Base-by-base conservation (phyloP, 2,329 filamentous ascomycete species). In the Hypoxylon sp. region DNA sequence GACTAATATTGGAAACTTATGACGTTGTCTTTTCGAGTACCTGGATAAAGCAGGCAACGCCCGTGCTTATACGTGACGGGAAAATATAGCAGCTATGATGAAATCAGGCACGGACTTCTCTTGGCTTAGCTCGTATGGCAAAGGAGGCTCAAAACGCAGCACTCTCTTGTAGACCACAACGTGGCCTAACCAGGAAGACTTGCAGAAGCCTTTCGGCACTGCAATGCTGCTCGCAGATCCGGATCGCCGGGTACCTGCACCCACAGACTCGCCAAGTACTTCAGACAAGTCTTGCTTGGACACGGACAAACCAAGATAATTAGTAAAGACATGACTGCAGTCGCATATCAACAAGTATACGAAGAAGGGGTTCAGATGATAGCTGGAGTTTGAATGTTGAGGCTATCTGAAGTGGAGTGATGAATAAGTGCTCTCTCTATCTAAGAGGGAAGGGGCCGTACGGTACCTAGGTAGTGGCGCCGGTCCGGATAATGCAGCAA, bases 221-320 rank as follows among this genome's bases (percentile, higher is more conserved):
- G 58, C 58, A 57, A 42, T 49, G 52, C 33, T 56, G 29, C 42
- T 37, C 53, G 53, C 47, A 56, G 58, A 60, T 62, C 62, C 43
- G 41, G 50, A 29, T 59, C 24, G 27, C 49, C 52, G 62, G 62
- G 51, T 59, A 55, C 38, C 47, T 45, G 13, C 23, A 42, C 21
- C 10, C 18, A 23, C 6, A 11, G 26, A n/a, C n/a, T n/a, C n/a
- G n/a, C n/a, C n/a, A 21, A 11, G 9, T 20, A 40, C 37, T 18
- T 40, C 9, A 20, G 3, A 18, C 17, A 21, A 11, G 20, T 18
- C 35, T 10, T 40, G n/a, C 31, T 13, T 35, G 31, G 31, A 35
- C 31, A 35, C 29, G 3, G n/a, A n/a, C n/a, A n/a, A n/a, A n/a
- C n/a, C n/a, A n/a, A n/a, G n/a, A n/a, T n/a, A n/a, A 35, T 35